Conservation (phyloP, 2,329 filamentous ascomycete genomes). For the Xylariomycetidae sp. region DNA sequence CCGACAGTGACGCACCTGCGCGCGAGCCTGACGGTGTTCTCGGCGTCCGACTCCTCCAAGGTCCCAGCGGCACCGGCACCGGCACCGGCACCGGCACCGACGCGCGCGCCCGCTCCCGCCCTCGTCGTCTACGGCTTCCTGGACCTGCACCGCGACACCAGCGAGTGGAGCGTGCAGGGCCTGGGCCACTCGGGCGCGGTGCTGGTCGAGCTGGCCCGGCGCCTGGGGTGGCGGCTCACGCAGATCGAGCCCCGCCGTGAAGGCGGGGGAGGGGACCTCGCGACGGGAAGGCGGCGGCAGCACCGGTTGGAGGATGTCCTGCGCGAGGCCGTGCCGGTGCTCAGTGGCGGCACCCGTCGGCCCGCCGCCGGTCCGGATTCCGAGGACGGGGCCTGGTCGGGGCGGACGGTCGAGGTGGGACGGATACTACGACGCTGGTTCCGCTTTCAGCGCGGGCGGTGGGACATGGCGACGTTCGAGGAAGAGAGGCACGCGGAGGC, state of each 20-base stretch:
- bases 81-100: constrained; percentile 4
- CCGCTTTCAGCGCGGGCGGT: constrained; percentile 36
- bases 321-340: constrained; percentile 51
- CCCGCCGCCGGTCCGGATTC: constrained; percentile 24
- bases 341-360: constrained; percentile 50
- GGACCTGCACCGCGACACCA: constrained; percentile 58
- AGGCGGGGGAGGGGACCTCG: neutral
- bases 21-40: constrained; percentile 62
- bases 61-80: constrained; percentile 30
- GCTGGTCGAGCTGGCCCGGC: constrained; percentile 54
- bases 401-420: constrained; percentile 51
- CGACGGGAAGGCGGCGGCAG: constrained; percentile 22
- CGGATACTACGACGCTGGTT: constrained; percentile 63
- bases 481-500: neutral
- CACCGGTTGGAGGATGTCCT: constrained; percentile 31
- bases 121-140: constrained; percentile 62
- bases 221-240: constrained; percentile 36
- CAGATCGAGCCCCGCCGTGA: constrained; percentile 39
- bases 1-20: constrained; percentile 72
- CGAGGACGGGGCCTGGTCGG: constrained; percentile 50
- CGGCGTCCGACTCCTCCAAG: constrained; percentile 30
- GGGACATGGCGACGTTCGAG: constrained; percentile 16
- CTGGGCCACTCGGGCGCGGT: constrained; percentile 56
- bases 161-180: constrained; percentile 72
- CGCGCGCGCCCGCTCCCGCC: constrained; percentile 23